Base-by-base conservation (phyloP, 2,329 filamentous ascomycete species). In the Fusarium anthophilum region DNA sequence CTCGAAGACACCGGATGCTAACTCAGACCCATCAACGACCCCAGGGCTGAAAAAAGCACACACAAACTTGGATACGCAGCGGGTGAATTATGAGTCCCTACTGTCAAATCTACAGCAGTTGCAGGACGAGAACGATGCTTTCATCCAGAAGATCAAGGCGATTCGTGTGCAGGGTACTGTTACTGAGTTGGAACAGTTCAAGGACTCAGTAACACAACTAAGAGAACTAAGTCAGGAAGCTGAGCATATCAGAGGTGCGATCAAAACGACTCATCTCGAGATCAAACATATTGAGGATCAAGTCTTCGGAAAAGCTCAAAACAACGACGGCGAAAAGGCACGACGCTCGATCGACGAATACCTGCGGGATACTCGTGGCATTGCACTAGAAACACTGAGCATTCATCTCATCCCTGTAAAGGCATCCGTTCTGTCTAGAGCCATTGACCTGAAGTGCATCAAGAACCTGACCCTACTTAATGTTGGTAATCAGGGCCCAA, bases 401-500 rank as follows among this genome's bases (percentile, higher is more conserved):
- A 84, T 92, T 32, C 84, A 91, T 74, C 84, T 91, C 38, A 86
- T 93, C 39, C 91, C 91, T 0, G 84, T 91, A 74, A 90, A 88
- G 78, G 84, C 90, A 6, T 88, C 87, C 1, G 85, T 91, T 1
- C 77, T 93, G 14, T 86, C 84, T 24, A 84, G 85, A 35, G 88
- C 88, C 2, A 81, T 92, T 41, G 89, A 92, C 73, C 76, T 92
- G 8, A 83, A 82, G n/a, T 83, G 83, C 8, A 82, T 93, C n/a
- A 86, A 82, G 72, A 85, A 84, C 53, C 82, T 93, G 24, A 90
- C 89, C 3, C 82, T 93, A 30, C 85, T 93, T 51, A 91, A 91
- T 70, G 90, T 92, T 24, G 91, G 91, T 4, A 83, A 87, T 10
- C 91, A 93, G 78, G 84, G 84, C 35, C 82, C 86, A 1, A 87